Percentiles rank a stretch among this genome's conserved stretches.
phyloP scores from a whole-genome alignment of 345 rosid species.

The Cardamine resedifolia region DNA sequence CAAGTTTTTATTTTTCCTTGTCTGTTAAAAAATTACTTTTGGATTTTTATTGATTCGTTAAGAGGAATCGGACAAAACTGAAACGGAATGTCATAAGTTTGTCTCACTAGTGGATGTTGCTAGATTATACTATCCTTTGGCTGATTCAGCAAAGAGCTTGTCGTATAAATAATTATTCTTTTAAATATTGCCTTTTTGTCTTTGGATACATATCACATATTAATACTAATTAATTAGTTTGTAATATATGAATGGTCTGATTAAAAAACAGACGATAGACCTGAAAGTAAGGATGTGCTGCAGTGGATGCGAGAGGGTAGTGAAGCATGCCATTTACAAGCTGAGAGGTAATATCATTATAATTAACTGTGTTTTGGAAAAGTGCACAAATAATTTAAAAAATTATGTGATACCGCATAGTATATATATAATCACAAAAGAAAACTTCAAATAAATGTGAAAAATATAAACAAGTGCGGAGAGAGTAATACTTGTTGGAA shows the following conservation, averaged over 20 bases:
- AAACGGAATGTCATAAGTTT: slow-evolving; percentile 30
- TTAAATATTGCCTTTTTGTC: background rate
- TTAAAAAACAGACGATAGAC: slow-evolving; percentile 66
- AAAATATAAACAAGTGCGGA: background rate
- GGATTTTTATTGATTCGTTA: slow-evolving; percentile 17
- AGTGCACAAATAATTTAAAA: background rate
- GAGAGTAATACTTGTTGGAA: background rate
- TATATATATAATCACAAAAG: background rate
- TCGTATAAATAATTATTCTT: background rate
- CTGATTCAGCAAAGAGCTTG: slow-evolving; percentile 5
- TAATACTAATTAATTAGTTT: background rate
- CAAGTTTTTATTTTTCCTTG: background rate
- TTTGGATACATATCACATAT: background rate
- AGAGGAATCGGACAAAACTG: slow-evolving; percentile 34
- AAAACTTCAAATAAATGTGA: too few relatives aligned
- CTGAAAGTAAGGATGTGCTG: slow-evolving; percentile 97
- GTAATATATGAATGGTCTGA: slow-evolving; percentile 12
- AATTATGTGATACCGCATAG: background rate
- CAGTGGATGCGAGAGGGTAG: slow-evolving; percentile 89
- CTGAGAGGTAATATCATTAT: slow-evolving; percentile 65
- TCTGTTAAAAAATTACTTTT: slow-evolving; percentile 27
- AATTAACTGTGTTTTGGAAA: background rate
- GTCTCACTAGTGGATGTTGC: slow-evolving; percentile 40
- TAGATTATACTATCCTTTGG: slow-evolving; percentile 10
- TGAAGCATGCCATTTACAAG: slow-evolving; percentile 79